Evolutionary conservation across 2,329 filamentous ascomycete genomes (phyloP), one percentile per base, ranked within the genome.

Genomic region (Epichloe glyceriae): DNA sequence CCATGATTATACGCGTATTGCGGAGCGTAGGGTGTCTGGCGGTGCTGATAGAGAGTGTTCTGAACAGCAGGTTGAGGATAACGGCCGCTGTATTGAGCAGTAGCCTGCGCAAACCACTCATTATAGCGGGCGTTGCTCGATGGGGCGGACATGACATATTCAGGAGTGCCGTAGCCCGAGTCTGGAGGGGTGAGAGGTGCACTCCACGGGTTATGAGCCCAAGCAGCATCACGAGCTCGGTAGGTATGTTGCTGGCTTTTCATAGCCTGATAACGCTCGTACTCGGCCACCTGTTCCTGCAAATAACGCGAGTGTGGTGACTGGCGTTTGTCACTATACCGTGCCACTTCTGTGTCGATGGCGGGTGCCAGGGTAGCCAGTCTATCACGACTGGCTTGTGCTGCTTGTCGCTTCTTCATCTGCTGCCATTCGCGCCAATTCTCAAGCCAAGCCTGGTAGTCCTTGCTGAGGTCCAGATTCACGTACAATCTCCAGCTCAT

Each of bases 401-500:
- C 70, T 54, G 70, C 70, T 57, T 73, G 68, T 57, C 73, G 67
- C 67, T 79, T 78, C 70, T 78, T 80, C 62, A 67, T 70, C 42
- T 72, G 67, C 56, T 74, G 69, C 74, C 77, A 81, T 14, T 78
- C 73, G 43, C 73, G 68, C 78, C 78, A 82, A 64, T 75, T 80
- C 54, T 73, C 73, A 53, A 82, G 65, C 78, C 78, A 82, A 26
- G 78, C 78, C 50, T 76, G 76, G 65, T 80, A 82, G 56, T 82
- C 89, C 61, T 88, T 82, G 62, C 83, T 82, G 60, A 83, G 79
- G 56, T 87, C 79, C 30, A 90, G 82, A 62, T 94, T 89, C 63
- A 93, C 85, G 63, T 95, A 93, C 50, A 96, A 80, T 57, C 83
- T 78, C 84, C 88, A 95, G 58, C 81, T 76, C 64, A 94, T 93